Evolutionary conservation across 495 filamentous ascomycete genomes (phyloP), one percentile per base, ranked within the genome.

Genomic region (Mytilinidion resinicola): DNA sequence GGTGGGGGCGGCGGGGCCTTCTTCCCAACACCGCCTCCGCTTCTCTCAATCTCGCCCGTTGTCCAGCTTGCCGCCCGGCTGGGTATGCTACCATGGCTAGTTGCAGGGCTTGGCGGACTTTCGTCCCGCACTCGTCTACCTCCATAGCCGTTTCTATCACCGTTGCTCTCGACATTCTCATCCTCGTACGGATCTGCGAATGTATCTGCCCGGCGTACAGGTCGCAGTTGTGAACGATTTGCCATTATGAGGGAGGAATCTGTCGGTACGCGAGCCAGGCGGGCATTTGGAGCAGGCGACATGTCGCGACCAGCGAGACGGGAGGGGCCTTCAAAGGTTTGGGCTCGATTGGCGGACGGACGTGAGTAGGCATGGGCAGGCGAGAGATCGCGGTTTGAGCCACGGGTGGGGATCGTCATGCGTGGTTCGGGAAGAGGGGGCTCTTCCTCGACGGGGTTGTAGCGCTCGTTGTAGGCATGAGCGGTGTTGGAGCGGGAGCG

Each of bases 1-100:
- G 89, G 89, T 20, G 89, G 89, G 37, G 89, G 89, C 7, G 89
- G 89, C 37, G 89, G 86, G 9, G 80, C 82, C 71, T 89, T 90
- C 74, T 88, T 87, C 11, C 39, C 39, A 42, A 17, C 39, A 42
- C 3, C 39, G 8, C 12, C 39, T 14, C 39, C 39, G 17, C 43
- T 33, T 19, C 36, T 20, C 9, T 49, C 50, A 9, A 38, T 36
- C 51, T 53, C 59, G 14, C 17, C 25, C 5, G 57, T 53, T 48
- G 57, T 57, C 65, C 65, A 68, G 55, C 66, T 68, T 30, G 66
- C 21, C 12, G 62, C 59, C 51, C 66, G 51, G 11, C 56, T 60
- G 5, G 48, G 34, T 30, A 41, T 37, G 35, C 62, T 65, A 3
- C 66, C 51, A 17, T 71, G 64, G 60, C 72, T 72, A 36, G 69